Base-by-base conservation (phyloP, 176 grass and related monocot genomes). In the Bonia amplexicaulis region DNA sequence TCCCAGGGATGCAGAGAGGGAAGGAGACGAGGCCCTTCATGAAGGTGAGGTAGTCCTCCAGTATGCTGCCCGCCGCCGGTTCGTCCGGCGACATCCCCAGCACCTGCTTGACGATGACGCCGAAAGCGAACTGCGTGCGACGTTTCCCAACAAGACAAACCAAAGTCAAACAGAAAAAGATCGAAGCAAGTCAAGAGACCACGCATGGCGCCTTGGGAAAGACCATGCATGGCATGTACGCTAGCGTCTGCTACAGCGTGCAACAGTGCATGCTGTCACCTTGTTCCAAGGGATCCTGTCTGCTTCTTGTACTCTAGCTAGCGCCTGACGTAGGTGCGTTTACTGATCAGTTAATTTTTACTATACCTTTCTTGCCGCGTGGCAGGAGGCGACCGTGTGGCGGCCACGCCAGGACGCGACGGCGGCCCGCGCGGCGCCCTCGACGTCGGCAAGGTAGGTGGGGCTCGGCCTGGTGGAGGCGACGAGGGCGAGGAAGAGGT, bases 1-100 rank as follows among this genome's bases (percentile, higher is more conserved):
- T 84, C 46, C 90, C 90, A 10, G 90, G 90, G 7, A 92, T 89
- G 58, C 74, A 84, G 71, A 92, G 58, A 5, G 90, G 90, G 49
- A 54, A 87, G 74, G 90, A 89, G 74, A 92, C 78, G 71, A 92
- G 90, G 1, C 87, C 90, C 74, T 86, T 87, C 90, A 92, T 92
- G 73, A 92, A 92, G 5, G 87, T 89, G 51, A 86, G 69, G 80
- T 89, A 92, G 80, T 92, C 87, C 72, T 89, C 55, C 23, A 92
- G 79, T 41, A 92, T 77, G 46, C 40, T 69, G 33, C 4, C 68
- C 45, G 79, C 52, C 25, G 60, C 57, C 19, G 82, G 66, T 29
- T 89, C 74, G 35, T 89, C 90, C 57, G 79, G n/a, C 41, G 87
- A 86, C 60, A 92, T 49, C 6, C 87, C 90, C 72, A 92, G 80